Percentiles rank a stretch among this genome's conserved stretches.
phyloP scores from a whole-genome alignment of 2,329 filamentous ascomycete genomes.

The Arthrocladium fulminans region DNA sequence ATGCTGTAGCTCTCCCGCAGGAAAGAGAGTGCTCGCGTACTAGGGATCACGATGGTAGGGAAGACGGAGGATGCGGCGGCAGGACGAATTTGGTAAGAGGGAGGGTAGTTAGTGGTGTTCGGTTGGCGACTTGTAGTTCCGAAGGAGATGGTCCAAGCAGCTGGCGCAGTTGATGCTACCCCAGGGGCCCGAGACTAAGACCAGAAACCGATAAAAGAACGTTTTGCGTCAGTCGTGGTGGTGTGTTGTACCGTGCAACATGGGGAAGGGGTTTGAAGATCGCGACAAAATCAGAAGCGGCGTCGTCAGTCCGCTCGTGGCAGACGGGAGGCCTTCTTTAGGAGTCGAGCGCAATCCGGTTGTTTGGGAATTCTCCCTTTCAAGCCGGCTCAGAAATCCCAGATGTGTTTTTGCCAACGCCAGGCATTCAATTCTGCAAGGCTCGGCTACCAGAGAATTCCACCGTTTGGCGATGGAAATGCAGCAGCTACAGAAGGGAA shows the following conservation, averaged over 20 bases:
- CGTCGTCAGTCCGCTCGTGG: too few relatives aligned
- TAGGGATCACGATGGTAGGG: neutral
- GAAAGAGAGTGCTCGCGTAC: neutral
- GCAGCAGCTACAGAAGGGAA: neutral
- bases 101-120: neutral
- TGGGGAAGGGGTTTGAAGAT: slow-evolving; percentile 13
- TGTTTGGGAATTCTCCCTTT: neutral
- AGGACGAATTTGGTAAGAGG: slow-evolving; percentile 1
- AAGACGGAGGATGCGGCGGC: neutral
- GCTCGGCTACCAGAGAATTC: neutral
- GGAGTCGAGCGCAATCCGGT: neutral
- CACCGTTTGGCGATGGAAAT: neutral
- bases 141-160: neutral
- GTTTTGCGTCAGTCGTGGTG: slow-evolving; percentile 4
- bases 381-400: neutral
- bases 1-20: slow-evolving; percentile 2
- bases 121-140: neutral
- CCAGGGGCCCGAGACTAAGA: neutral
- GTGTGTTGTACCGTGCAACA: slow-evolving; percentile 11
- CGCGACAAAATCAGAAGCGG: neutral
- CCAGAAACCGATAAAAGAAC: slow-evolving; percentile 1
- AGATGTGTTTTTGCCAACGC: neutral
- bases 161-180: slow-evolving; percentile 3
- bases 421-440: neutral
- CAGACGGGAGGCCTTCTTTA: neutral